Evolutionary conservation across 75 land plant genomes (phyloP), one percentile per base, ranked within the genome.

Genomic region (Picea sitchensis): DNA sequence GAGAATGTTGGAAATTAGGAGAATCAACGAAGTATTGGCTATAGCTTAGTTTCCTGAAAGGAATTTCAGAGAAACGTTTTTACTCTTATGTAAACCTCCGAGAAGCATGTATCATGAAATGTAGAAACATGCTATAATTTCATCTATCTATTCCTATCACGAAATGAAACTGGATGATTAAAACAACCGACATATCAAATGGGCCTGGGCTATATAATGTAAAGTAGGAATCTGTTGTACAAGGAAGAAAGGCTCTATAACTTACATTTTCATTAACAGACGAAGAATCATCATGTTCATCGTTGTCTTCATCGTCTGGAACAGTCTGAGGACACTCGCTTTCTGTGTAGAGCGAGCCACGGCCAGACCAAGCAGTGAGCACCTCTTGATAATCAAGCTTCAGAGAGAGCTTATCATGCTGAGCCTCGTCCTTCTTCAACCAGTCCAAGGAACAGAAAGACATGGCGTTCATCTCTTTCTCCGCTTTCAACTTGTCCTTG

Each of bases 311-410:
- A 32, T 57, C 36, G 4, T 58, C 64, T 23, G 84, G 81, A 3
- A 79, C 84, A 11, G 74, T 59, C 56, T 58, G 77, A 8, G 82
- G 41, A 4, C 58, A 54, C 65, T 83, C 76, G 21, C 62, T 80
- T 13, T 83, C 82, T 15, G 84, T 79, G 76, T 79, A 87, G 12
- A 84, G 82, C 20, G 90, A 75, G 6, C 86, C 86, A 59, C 79
- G 76, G 58, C 84, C 90, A 47, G 86, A 85, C 93, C 93, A 91
- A 4, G 91, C 93, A 31, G 81, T 73, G 62, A 91, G 65, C 14
- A 91, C 83, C 73, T 90, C 89, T 56, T 91, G 73, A 67, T 91
- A 91, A 77, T 91, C 91, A 41, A 91, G 92, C 77, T 91, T 89
- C 81, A 91, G 81, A 23, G 82, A 77, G 44, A 82, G 73, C 54